Evolutionary conservation across 2,329 filamentous ascomycete species (phyloP), one percentile per base, ranked within the genome.

Genomic region (Colletotrichum graminicola): DNA sequence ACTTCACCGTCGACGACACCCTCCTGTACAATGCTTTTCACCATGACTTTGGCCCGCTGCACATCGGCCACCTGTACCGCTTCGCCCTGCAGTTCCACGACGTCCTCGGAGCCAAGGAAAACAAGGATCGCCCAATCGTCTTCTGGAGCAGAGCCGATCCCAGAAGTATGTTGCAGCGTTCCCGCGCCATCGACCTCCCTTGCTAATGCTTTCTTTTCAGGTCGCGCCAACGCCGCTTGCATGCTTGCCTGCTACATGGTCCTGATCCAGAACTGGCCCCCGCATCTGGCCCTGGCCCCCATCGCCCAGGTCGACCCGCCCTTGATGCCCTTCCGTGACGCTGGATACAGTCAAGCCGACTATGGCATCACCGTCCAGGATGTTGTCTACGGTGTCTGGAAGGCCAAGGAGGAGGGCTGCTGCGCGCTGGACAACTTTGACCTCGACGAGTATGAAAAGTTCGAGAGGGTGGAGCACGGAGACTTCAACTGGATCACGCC

Each of bases 401-500:
- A 95, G 81, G 96, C 96, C 56, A 99, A 98, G 85, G 96, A 99
- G 79, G 94, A 98, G 82, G 92, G 93, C 59, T 91, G 97, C 77
- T 97, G 95, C 79, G 93, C 93, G 66, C 86, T 99, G 71, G 94
- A 97, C 79, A 94, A 96, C 80, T 99, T 99, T 79, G 95, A 95
- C 77, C 88, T 99, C 26, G 95, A 98, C 83, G 94, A 98, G 89
- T 99, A 99, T 80, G 96, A 99, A 84, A 92, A 90, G 80, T 99
- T 90, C 77, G 96, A 99, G 84, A 90, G 96, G 70, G 96, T 99
- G 26, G 96, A 99, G 80, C 94, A 98, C 86, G 96, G 96, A 74
- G 96, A 99, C 84, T 99, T 99, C 92, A 99, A 99, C 89, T 99
- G 96, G 96, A 89, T 99, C 71, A 97, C 95, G 7, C 95, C 95